Conservation (phyloP, 345 rosid species). For the Lagerstroemia speciosa region DNA sequence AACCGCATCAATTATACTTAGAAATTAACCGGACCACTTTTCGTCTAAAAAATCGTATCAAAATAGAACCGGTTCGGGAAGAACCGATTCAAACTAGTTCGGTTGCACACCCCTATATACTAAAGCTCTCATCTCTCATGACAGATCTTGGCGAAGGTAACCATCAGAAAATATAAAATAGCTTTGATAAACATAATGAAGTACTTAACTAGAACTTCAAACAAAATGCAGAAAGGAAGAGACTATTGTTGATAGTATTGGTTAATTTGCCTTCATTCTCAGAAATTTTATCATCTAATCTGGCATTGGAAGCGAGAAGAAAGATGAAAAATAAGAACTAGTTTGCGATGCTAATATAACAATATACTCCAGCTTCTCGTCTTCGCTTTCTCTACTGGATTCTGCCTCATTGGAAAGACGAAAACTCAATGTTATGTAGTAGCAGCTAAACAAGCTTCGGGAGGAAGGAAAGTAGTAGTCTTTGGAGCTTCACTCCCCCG, state of each 20-base stretch:
- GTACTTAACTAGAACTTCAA: too few species aligned
- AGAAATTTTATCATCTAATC: not conserved
- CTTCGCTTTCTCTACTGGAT: constrained; percentile 8
- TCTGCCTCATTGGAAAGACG: constrained; percentile 8
- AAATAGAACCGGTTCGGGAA: too few species aligned
- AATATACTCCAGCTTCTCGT: constrained; percentile 11
- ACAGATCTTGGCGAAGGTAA: not conserved
- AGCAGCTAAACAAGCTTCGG: constrained; percentile 32
- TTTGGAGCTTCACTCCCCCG: constrained; percentile 72
- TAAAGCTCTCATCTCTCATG: not conserved
- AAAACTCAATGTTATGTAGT: constrained; percentile 21
- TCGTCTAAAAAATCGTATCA: too few species aligned
- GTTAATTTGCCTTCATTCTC: not conserved
- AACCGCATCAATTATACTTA: too few species aligned
- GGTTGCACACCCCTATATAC: too few species aligned
- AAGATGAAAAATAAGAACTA: not conserved
- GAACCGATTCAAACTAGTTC: too few species aligned
- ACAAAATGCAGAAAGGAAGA: not conserved
- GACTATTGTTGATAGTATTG: not conserved
- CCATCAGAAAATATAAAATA: not conserved
- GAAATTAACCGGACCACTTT: too few species aligned
- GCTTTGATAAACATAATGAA: too few species aligned
- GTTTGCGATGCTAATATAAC: not conserved
- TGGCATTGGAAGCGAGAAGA: not conserved
- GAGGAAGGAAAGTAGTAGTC: constrained; percentile 24